Evolutionary conservation across 176 grass and related monocot genomes (phyloP).

Genomic region (Saccharum spontaneum): DNA sequence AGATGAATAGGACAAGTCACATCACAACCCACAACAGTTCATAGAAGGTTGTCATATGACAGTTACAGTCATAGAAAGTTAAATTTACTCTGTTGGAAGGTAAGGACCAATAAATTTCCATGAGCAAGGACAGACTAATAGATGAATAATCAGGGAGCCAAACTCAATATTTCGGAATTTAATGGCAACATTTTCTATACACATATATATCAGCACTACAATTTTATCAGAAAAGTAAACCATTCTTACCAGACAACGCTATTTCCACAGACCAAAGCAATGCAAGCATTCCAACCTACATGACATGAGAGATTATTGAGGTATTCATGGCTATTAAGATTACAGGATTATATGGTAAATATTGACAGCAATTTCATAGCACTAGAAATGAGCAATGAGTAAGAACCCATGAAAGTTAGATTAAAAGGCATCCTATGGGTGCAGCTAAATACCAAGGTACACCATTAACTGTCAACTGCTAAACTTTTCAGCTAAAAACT

Average conservation of each 20-base stretch:
- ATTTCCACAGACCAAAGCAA: conserved; percentile 93
- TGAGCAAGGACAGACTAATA: not conserved
- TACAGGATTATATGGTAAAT: not conserved
- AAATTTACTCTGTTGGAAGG: not conserved
- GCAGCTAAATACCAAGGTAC: not conserved
- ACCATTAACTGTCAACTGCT: not conserved
- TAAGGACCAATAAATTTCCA: not conserved
- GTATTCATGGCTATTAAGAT: conserved; percentile 5
- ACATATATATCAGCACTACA: not conserved
- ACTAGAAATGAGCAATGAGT: not conserved
- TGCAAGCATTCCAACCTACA: conserved; percentile 99
- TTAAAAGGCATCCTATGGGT: not conserved
- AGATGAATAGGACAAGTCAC: not conserved
- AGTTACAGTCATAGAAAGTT: not conserved
- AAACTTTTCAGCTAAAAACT: not conserved
- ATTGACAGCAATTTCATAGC: not conserved
- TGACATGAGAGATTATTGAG: not conserved
- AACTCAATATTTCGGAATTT: not conserved
- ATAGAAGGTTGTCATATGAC: conserved; percentile 2
- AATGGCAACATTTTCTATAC: not conserved
- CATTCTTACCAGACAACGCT: conserved; percentile 87
- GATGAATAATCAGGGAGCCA: not conserved
- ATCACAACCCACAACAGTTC: not conserved
- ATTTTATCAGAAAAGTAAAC: conserved; percentile 5
- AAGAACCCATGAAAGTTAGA: not conserved